Percentiles rank a stretch among this genome's conserved stretches.
Evolutionary conservation across 192 early-diverging fungal species (phyloP).

Genomic region (Coemansia sp.): DNA sequence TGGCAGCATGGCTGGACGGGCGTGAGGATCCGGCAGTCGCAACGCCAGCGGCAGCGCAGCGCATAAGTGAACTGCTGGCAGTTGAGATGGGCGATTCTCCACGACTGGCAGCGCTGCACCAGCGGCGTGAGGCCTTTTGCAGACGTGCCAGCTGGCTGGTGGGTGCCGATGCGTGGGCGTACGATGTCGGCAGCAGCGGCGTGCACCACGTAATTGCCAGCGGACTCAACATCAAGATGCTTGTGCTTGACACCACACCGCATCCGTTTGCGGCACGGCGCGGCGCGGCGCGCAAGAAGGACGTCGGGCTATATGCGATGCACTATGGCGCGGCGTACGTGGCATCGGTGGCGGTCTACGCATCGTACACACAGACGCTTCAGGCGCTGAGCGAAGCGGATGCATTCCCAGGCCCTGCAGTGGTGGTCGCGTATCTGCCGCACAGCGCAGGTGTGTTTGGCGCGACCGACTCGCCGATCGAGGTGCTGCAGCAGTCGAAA

Average conservation of each 20-base stretch:
- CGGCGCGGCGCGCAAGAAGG: conserved; percentile 78
- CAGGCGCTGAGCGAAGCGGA: conserved; percentile 91
- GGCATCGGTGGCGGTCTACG: conserved; percentile 85
- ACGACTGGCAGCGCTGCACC: conserved; percentile 26
- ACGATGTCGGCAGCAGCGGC: conserved; percentile 85
- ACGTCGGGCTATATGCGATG: conserved; percentile 95
- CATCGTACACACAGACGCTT: conserved; percentile 86
- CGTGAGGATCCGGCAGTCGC: conserved; percentile 59
- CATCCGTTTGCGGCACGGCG: conserved; percentile 62
- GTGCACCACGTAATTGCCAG: conserved; percentile 89
- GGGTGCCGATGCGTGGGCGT: conserved; percentile 84
- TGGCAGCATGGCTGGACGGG: conserved; percentile 70
- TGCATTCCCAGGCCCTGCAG: conserved; percentile 81
- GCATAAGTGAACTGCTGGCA: conserved; percentile 50
- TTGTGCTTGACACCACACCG: conserved; percentile 85
- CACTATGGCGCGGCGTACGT: conserved; percentile 89
- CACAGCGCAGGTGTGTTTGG: conserved; percentile 51
- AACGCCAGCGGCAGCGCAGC: conserved; percentile 54
- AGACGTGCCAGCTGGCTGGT: conserved; percentile 84
- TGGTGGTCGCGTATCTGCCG: conserved; percentile 89
- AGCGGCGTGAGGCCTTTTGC: conserved; percentile 44
- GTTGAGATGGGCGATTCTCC: conserved; percentile 28
- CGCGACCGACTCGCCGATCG: conserved; percentile 63
- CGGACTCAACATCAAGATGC: conserved; percentile 84
- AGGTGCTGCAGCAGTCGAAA: conserved; percentile 86